These are phyloP conservation scores for Lachnellula arida DNA, from an alignment of 2,329 filamentous ascomycete genomes.

Conservation along the genomic window DNA sequence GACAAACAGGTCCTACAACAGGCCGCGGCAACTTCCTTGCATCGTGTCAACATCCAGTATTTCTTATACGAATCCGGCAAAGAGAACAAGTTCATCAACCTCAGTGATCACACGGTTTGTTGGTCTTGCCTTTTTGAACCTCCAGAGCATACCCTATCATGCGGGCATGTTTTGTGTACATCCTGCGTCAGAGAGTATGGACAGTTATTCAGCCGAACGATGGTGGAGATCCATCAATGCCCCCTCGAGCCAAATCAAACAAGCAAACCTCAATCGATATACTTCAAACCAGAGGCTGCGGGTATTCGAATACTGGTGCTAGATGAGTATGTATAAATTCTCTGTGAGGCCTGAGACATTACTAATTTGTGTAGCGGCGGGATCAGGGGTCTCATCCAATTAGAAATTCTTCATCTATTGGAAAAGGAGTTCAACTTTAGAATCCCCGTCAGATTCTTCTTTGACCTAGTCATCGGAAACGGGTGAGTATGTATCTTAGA, in stretches of 20 bases:
- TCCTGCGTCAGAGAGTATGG: slow-evolving; percentile 3
- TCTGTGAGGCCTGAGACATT: background rate
- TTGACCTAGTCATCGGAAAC: background rate
- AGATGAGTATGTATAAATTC: background rate
- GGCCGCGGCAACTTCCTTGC: background rate
- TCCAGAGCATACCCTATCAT: slow-evolving; percentile 4
- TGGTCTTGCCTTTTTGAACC: slow-evolving; percentile 1
- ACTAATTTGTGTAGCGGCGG: background rate
- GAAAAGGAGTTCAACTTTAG: background rate
- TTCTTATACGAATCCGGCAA: background rate
- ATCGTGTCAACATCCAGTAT: background rate
- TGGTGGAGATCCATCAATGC: background rate
- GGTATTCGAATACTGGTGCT: background rate
- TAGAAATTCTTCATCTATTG: slow-evolving; percentile 1
- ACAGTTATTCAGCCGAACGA: background rate
- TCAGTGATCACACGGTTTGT: background rate
- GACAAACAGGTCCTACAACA: background rate
- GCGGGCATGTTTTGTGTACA: slow-evolving; percentile 7
- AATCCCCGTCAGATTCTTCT: background rate
- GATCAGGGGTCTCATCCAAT: background rate
- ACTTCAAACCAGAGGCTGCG: slow-evolving; percentile 2
- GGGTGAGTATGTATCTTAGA: background rate
- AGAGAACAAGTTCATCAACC: background rate
- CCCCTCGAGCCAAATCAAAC: background rate
- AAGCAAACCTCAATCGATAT: background rate